Base-by-base conservation (phyloP, 331 rosid species). In the Malus hybrid region DNA sequence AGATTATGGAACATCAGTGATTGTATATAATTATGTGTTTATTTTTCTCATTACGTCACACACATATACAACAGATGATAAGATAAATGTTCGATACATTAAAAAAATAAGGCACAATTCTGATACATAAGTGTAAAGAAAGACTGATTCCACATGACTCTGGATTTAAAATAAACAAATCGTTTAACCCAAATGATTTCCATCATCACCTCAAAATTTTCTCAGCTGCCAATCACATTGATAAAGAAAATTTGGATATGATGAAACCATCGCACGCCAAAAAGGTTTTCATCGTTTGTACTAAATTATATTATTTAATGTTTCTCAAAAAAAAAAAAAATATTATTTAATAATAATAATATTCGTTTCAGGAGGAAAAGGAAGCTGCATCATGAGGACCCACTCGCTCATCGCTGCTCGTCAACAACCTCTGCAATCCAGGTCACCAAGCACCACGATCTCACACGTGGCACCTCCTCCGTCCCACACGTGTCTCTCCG, bases 381-480 rank as follows among this genome's bases (percentile, higher is more conserved):
- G 48, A 10, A 42, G 48, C 48, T 10, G 48, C 48, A 3, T 10
- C 59, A 69, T 8, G 27, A 20, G 48, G 48, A 6, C 63, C 6
- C 74, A 36, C 76, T 39, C 42, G 1, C 57, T 5, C 56, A 5
- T 60, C 28, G 24, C 32, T 3, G 32, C 63, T 61, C 55, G 12
- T 31, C 59, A 16, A 52, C 65, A 4, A 36, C 77, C 27, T 68
- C 80, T n/a, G 18, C 19, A 52, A 5, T 54, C 2, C 60, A 1
- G 5, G 1, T 5, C 83, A 28, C 54, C 69, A 60, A 5, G 28
- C 27, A 67, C 57, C 4, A 54, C 3, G 2, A 12, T 9, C 34
- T 11, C 76, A 42, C 93, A 85, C 85, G 86, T 83, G 85, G 52
- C 6, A 7, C 76, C 15, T n/a, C 62, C 50, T 3, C 66, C 62